Percentiles rank a stretch among this genome's conserved stretches.
Conservation (phyloP, 441 rosid species). For the Lepidium campestre region DNA sequence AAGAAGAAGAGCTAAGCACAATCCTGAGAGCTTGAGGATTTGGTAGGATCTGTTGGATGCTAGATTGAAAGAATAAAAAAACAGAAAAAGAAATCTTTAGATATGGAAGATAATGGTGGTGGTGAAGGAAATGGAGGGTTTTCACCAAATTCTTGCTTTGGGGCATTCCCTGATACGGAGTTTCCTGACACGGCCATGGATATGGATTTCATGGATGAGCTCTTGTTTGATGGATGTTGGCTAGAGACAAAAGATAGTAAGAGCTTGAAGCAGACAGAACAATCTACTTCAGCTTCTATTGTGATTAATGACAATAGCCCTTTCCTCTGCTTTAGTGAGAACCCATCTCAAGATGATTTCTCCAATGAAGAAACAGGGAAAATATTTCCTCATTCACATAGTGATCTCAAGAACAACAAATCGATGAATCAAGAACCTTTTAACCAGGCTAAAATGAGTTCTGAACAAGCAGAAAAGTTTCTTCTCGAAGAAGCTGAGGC, state of each 20-base stretch:
- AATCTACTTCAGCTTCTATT: constrained; percentile 21
- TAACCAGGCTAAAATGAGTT: constrained; percentile 22
- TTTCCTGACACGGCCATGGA: constrained; percentile 52
- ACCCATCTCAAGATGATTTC: constrained; percentile 24
- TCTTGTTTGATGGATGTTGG: constrained; percentile 85
- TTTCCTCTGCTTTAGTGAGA: constrained; percentile 17
- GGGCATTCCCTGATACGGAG: constrained; percentile 37
- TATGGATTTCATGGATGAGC: constrained; percentile 86
- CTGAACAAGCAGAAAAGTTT: constrained; percentile 26
- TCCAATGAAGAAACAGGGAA: constrained; percentile 29
- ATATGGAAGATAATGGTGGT: constrained; percentile 44
- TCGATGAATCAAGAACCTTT: constrained; percentile 25
- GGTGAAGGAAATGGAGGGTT: constrained; percentile 29
- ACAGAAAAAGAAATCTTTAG: not conserved
- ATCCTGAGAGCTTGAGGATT: constrained; percentile 23
- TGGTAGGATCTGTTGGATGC: constrained; percentile 32
- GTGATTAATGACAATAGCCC: constrained; percentile 16
- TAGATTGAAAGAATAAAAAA: constrained; percentile 20
- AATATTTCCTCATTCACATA: constrained; percentile 14
- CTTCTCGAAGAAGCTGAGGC: constrained; percentile 40
- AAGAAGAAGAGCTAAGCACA: not conserved
- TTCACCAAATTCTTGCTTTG: constrained; percentile 38
- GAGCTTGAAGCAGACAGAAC: constrained; percentile 34
- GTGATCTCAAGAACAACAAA: constrained; percentile 19
- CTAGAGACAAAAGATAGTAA: constrained; percentile 50